Evolutionary conservation across 2,329 filamentous ascomycete species (phyloP), one percentile per base, ranked within the genome.

Genomic region (Epichloe gansuensis): DNA sequence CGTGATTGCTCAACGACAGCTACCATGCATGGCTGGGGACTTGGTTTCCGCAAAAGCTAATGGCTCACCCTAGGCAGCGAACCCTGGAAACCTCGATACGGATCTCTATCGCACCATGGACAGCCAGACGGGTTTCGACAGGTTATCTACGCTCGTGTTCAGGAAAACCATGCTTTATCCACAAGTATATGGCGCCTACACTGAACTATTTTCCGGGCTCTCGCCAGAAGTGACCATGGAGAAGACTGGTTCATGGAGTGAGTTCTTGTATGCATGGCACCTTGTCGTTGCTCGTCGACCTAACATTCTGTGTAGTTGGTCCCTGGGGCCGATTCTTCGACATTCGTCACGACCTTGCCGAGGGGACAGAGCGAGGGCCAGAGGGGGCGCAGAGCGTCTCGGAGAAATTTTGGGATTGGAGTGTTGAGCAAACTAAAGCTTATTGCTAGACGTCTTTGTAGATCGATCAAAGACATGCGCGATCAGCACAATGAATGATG

Each of bases 181-280:
- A 17, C 17, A 60, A 0, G 51, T 67, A 11, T 60, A 67, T 31
- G 75, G 74, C 0, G 74, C 72, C 0, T 76, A 75, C 57, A 74
- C 74, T 0, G 67, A 73, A 53, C 56, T 78, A 1, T 78, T 69
- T 53, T 68, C 73, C 0, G 74, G 66, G 0, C 61, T 74, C 40
- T 72, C 72, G 0, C 67, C 69, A 0, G 66, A 74, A 0, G 61
- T 76, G 3, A 72, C 66, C 0, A 40, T 66, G 1, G 69, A 61
- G 6, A 53, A 57, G 38, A 39, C 13, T 39, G 38, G 13, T 15
- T 39, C 38, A 15, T 39, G 38, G 38, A 39, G 38, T 39, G n/a
- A 39, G 38, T 39, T n/a, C 38, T 3, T n/a, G 13, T 6, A 2
- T 3, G 1, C 0, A 39, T 4, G 9, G 7, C 12, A 7, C 12